Percentiles rank a stretch among this genome's conserved stretches.
phyloP scores from a whole-genome alignment of 2,329 filamentous ascomycete species.

The Penicillium sp. region DNA sequence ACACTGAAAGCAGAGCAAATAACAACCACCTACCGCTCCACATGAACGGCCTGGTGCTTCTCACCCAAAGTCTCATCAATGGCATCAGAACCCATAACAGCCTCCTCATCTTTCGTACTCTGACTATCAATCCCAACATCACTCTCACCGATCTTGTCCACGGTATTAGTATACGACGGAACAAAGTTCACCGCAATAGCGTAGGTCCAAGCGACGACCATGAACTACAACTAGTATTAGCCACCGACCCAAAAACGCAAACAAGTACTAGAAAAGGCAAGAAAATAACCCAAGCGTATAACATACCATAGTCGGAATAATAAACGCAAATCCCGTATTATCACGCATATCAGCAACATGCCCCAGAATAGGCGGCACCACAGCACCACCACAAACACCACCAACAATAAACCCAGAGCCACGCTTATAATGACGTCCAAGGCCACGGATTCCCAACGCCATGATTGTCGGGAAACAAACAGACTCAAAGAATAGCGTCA shows the following conservation, averaged over 20 bases:
- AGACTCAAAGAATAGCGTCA: constrained; percentile 78
- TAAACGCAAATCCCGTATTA: constrained; percentile 61
- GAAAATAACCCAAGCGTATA: constrained; percentile 18
- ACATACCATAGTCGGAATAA: constrained; percentile 58
- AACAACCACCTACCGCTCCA: constrained; percentile 7
- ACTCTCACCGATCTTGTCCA: constrained; percentile 55
- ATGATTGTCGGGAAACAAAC: constrained; percentile 82
- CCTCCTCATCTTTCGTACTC: constrained; percentile 28
- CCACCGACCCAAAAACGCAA: constrained; percentile 24
- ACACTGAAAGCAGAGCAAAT: background rate
- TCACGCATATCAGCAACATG: constrained; percentile 64
- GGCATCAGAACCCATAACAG: constrained; percentile 20
- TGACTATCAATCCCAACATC: constrained; percentile 41
- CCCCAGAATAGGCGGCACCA: constrained; percentile 70
- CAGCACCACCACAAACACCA: constrained; percentile 70
- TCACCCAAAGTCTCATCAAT: constrained; percentile 27
- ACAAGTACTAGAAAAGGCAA: constrained; percentile 16
- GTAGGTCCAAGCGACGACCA: constrained; percentile 57
- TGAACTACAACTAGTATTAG: constrained; percentile 43
- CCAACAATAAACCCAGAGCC: constrained; percentile 71
- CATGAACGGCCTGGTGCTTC: constrained; percentile 12
- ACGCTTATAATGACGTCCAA: constrained; percentile 74
- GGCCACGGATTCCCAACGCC: constrained; percentile 70
- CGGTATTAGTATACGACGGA: constrained; percentile 60
- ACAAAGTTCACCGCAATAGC: constrained; percentile 64